phyloP scores from a whole-genome alignment of 2,329 filamentous ascomycete genomes.

The Xylariales sp. region DNA sequence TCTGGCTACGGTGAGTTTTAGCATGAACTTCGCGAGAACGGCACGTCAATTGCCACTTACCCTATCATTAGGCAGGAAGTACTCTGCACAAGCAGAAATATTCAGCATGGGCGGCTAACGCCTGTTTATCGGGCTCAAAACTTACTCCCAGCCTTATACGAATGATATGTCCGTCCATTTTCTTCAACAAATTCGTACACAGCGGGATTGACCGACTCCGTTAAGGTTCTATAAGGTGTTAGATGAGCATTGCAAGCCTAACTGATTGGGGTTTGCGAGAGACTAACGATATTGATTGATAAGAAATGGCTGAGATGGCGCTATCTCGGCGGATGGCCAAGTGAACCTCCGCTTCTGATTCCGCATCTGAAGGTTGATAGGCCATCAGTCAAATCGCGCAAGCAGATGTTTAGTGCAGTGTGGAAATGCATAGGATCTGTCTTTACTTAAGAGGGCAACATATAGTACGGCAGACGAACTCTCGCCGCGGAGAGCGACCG shows the following conservation, averaged over 20 bases:
- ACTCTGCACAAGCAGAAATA: conserved; percentile 4
- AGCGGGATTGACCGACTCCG: conserved; percentile 9
- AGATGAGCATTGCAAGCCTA: no score
- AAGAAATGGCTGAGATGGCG: conserved; percentile 8
- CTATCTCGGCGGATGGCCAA: conserved; percentile 7
- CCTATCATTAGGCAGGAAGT: conserved; percentile 10
- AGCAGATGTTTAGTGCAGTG: no score
- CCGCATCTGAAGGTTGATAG: conserved; percentile 1
- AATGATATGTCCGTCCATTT: conserved; percentile 13
- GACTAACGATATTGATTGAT: conserved; percentile 6
- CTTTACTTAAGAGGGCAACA: no score
- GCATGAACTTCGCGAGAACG: background rate
- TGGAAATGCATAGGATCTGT: no score
- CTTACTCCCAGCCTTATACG: conserved; percentile 13
- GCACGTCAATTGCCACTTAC: conserved; percentile 1
- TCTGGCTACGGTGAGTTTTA: conserved; percentile 1
- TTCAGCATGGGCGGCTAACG: no score
- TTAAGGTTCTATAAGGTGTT: conserved; percentile 6
- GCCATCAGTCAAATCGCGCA: no score
- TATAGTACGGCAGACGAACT: no score
- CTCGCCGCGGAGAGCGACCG: no score
- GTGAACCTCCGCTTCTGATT: conserved; percentile 1
- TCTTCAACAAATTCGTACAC: conserved; percentile 12
- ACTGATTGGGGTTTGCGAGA: no score
- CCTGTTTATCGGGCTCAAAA: no score